Base-by-base conservation (phyloP, 495 filamentous ascomycete genomes). In the Penicillium turbatum region DNA sequence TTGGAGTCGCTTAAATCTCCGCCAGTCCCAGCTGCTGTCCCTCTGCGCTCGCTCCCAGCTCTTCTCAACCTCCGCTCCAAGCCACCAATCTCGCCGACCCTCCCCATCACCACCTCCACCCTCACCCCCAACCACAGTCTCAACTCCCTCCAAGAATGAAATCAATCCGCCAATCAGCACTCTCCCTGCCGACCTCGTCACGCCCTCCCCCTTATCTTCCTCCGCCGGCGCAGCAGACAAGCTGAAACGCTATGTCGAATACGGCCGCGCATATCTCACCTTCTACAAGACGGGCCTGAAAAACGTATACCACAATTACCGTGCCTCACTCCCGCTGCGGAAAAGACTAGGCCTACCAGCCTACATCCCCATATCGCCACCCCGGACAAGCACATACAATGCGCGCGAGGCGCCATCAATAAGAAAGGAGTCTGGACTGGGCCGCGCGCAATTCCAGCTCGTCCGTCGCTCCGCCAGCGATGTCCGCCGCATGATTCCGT, bases 221-320 rank as follows among this genome's bases (percentile, higher is more conserved):
- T 53, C 55, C 7, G 61, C 70, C 1, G 6, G 60, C 4, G 41
- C 56, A n/a, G 21, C 56, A 17, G 62, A 67, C 11, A 77, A 75
- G 47, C 24, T 68, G 5, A 66, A 65, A 44, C 70, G 62, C 59
- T 72, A 70, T 61, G 53, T 77, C 59, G 53, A 58, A 21, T 39
- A 72, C 35, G 78, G 75, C 45, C 72, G 70, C 54, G 70, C 74
- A 55, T 80, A 76, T 55, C 61, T 83, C 6, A 68, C 70, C 29
- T 97, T 97, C 80, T 97, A 96, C 82, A 95, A 95, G 66, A 80
- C 82, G 21, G 92, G 92, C 12, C 66, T 96, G 24, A 80, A 79
- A 57, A 81, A 85, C 48, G 82, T 96, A 49, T 75, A 79, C 15
- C 71, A 72, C n/a, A 79, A 83, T 41, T 72, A 86, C 55, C 70